Conservation (phyloP, 805 yeast genomes). For the Danielozyma ontarioensis region DNA sequence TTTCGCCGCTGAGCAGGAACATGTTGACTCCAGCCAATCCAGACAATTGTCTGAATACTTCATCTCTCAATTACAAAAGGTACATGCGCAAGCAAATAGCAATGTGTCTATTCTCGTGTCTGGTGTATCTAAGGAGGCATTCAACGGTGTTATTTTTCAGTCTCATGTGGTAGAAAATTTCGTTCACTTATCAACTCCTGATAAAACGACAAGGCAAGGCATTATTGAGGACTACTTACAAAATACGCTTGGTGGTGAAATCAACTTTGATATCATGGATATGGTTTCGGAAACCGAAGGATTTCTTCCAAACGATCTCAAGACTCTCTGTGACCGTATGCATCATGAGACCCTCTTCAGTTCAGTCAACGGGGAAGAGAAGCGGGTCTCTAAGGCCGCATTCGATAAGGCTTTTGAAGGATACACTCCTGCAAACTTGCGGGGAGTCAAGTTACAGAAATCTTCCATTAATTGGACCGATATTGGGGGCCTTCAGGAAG, state of each 20-base stretch:
- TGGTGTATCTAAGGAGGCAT: conserved; percentile 55
- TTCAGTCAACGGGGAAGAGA: conserved; percentile 2
- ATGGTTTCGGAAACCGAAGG: conserved; percentile 76
- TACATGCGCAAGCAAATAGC: conserved; percentile 38
- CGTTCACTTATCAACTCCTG: conserved; percentile 62
- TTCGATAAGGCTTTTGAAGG: conserved; percentile 58
- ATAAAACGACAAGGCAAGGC: conserved; percentile 50
- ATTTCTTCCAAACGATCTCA: conserved; percentile 77
- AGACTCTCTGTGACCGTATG: conserved; percentile 64
- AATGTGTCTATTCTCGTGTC: conserved; percentile 58
- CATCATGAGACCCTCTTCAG: conserved; percentile 44
- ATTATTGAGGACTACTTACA: conserved; percentile 39
- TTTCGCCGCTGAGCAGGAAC: conserved; percentile 58
- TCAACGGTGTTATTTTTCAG: conserved; percentile 57
- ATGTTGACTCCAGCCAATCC: conserved; percentile 53
- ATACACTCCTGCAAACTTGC: conserved; percentile 72
- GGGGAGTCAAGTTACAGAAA: conserved; percentile 84
- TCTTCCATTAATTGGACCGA: conserved; percentile 75
- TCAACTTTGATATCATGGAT: conserved; percentile 41
- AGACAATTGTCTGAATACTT: conserved; percentile 63
- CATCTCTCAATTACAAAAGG: conserved; percentile 36
- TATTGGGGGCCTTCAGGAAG: conserved; percentile 81
- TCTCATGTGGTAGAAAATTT: conserved; percentile 68
- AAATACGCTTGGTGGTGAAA: conserved; percentile 20
- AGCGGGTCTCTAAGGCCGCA: conserved; percentile 23